Evolutionary conservation across 2,329 filamentous ascomycete species (phyloP).

Genomic region (Alternaria infectoria): DNA sequence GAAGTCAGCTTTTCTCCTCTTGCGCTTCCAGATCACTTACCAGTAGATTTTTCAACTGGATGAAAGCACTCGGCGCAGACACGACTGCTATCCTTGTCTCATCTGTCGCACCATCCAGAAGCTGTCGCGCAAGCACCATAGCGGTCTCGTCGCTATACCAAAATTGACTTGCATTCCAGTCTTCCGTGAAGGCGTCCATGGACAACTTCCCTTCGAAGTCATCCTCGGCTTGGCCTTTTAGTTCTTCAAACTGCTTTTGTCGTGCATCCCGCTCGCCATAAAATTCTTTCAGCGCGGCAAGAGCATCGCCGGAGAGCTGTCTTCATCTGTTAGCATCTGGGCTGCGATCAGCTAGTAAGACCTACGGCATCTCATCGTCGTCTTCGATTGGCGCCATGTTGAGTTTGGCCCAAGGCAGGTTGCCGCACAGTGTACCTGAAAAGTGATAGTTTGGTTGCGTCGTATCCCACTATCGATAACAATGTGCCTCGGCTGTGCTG

Average conservation of each 20-base stretch:
- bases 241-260: conserved; percentile 69
- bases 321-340: conserved; percentile 49
- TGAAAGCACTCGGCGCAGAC: conserved; percentile 77
- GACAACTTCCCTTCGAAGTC: conserved; percentile 56
- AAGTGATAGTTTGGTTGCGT: conserved; percentile 24
- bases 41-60: conserved; percentile 74
- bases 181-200: conserved; percentile 77
- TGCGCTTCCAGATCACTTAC: conserved; percentile 50
- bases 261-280: conserved; percentile 73
- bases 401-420: background rate
- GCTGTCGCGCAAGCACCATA: conserved; percentile 64
- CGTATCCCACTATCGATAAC: conserved; percentile 35
- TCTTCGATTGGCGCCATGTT: conserved; percentile 36
- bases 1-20: background rate
- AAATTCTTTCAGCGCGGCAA: conserved; percentile 75
- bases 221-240: conserved; percentile 68
- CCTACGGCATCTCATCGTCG: conserved; percentile 47
- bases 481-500: conserved; percentile 29
- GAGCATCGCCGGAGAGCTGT: conserved; percentile 68
- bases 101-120: conserved; percentile 66
- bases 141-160: conserved; percentile 83
- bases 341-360: background rate
- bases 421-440: conserved; percentile 23
- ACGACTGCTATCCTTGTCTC: conserved; percentile 70
- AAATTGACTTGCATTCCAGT: conserved; percentile 86